Percentiles rank a stretch among this genome's conserved stretches.
Conservation (phyloP, 306 rosid species). For the Cicer judaicum region DNA sequence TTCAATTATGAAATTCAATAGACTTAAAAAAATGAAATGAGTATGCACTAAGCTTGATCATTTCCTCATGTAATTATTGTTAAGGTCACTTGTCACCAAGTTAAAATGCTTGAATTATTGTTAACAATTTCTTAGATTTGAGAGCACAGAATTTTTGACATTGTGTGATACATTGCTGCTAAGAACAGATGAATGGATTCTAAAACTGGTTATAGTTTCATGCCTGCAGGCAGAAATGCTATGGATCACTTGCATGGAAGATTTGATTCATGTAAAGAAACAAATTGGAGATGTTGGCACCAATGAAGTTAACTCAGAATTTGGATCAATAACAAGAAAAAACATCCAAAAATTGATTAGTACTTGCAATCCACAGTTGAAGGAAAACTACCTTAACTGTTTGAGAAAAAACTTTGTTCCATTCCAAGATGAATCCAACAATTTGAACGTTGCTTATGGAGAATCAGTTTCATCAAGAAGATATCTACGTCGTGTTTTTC, state of each 20-base stretch:
- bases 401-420: slow-evolving; percentile 54
- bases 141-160: too few species aligned
- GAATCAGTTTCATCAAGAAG: slow-evolving; percentile 62
- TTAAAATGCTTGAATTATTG: slow-evolving; percentile 30
- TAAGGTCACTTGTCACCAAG: slow-evolving; percentile 1
- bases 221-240: slow-evolving; percentile 74
- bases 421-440: slow-evolving; percentile 50
- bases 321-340: slow-evolving; percentile 49
- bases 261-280: slow-evolving; percentile 60
- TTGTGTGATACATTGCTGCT: background rate
- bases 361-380: slow-evolving; percentile 58
- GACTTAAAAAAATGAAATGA: slow-evolving; percentile 6
- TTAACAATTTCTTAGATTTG: background rate
- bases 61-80: slow-evolving; percentile 19
- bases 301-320: slow-evolving; percentile 46
- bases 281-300: slow-evolving; percentile 47
- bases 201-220: slow-evolving; percentile 48
- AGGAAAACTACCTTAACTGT: slow-evolving; percentile 66
- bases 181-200: slow-evolving; percentile 34
- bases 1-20: background rate
- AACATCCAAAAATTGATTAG: slow-evolving; percentile 54
- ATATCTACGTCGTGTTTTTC: slow-evolving; percentile 52
- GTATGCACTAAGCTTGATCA: slow-evolving; percentile 1
- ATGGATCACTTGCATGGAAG: slow-evolving; percentile 67
- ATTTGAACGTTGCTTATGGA: slow-evolving; percentile 50